Conservation (phyloP, 805 yeast genomes). For the Saccharomycopsis sp. region DNA sequence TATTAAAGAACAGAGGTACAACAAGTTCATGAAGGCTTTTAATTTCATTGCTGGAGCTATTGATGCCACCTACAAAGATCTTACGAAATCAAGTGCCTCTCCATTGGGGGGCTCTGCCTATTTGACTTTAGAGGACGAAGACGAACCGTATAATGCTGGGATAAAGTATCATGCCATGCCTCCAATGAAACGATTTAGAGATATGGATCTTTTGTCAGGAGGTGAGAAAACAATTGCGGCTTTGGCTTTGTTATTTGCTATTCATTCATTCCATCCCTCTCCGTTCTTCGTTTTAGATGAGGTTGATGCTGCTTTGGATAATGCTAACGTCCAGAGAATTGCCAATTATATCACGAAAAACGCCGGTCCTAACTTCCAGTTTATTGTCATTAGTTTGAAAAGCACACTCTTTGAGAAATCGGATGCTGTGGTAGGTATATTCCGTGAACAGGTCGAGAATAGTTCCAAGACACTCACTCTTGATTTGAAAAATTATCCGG, state of each 20-base stretch:
- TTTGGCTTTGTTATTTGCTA: constrained; percentile 81
- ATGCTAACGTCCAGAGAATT: constrained; percentile 75
- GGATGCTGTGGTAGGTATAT: constrained; percentile 88
- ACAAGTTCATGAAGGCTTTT: constrained; percentile 63
- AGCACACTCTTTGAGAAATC: constrained; percentile 81
- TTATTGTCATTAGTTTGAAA: constrained; percentile 88
- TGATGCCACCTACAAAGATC: constrained; percentile 75
- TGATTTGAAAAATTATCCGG: constrained; percentile 58
- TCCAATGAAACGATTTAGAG: constrained; percentile 87
- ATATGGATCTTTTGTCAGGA: constrained; percentile 88
- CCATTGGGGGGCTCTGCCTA: constrained; percentile 93
- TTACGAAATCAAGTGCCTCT: constrained; percentile 56
- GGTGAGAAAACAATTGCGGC: constrained; percentile 98
- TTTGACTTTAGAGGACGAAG: constrained; percentile 78
- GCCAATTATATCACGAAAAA: constrained; percentile 78
- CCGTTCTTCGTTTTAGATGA: constrained; percentile 96
- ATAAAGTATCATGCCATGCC: constrained; percentile 92
- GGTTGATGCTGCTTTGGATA: constrained; percentile 96
- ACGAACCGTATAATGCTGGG: constrained; percentile 81
- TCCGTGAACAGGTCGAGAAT: constrained; percentile 69
- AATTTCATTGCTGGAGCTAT: constrained; percentile 67
- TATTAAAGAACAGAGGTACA: constrained; percentile 53
- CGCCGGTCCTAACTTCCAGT: constrained; percentile 76
- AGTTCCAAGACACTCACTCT: constrained; percentile 68
- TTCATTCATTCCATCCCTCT: constrained; percentile 85